phyloP scores from a whole-genome alignment of 306 rosid genomes.

The Mimosa pudica region DNA sequence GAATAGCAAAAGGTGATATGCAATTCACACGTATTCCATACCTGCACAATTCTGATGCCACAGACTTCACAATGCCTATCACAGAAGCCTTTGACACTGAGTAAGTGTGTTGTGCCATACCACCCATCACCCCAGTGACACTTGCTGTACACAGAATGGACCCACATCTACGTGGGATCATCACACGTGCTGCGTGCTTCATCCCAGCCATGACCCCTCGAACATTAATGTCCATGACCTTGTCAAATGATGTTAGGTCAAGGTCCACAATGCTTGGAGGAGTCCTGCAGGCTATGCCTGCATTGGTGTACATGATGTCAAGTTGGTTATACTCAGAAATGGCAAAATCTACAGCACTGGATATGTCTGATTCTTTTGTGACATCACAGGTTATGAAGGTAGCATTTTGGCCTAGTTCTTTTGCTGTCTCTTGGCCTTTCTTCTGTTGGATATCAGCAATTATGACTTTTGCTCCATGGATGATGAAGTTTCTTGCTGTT shows the following conservation, averaged over 20 bases:
- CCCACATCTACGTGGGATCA: slow-evolving; percentile 69
- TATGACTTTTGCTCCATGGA: slow-evolving; percentile 86
- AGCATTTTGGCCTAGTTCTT: slow-evolving; percentile 72
- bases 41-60: slow-evolving; percentile 66
- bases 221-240: slow-evolving; percentile 68
- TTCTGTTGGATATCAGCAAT: slow-evolving; percentile 73
- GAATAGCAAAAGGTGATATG: slow-evolving; percentile 76
- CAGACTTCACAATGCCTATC: slow-evolving; percentile 69
- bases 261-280: slow-evolving; percentile 71
- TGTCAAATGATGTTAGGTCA: slow-evolving; percentile 59
- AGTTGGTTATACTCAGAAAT: slow-evolving; percentile 58
- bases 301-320: slow-evolving; percentile 85
- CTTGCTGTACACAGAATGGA: slow-evolving; percentile 88
- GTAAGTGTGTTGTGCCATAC: slow-evolving; percentile 72
- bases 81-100: slow-evolving; percentile 74
- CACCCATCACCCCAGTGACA: slow-evolving; percentile 74
- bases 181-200: slow-evolving; percentile 83
- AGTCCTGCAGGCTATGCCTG: slow-evolving; percentile 76
- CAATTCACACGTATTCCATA: slow-evolving; percentile 75
- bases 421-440: slow-evolving; percentile 64
- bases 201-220: slow-evolving; percentile 75
- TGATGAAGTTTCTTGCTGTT: slow-evolving; percentile 66
- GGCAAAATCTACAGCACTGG: slow-evolving; percentile 77
- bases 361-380: slow-evolving; percentile 67
- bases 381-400: slow-evolving; percentile 73